These are phyloP conservation scores for Haematococcus sp. DNA, from an alignment of 139 green algal species.

Conservation along the genomic window DNA sequence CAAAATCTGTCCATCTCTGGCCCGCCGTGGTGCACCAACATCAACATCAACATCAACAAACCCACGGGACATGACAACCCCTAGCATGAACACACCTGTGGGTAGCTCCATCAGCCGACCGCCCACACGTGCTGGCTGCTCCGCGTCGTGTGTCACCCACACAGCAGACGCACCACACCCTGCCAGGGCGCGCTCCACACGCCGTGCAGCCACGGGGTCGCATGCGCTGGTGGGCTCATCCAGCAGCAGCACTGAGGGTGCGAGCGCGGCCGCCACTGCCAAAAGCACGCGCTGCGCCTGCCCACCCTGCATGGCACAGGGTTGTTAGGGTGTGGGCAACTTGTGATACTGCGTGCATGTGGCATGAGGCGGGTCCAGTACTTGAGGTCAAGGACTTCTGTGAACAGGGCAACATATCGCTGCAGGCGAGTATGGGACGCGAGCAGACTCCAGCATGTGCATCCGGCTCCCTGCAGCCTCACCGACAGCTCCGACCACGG, in stretches of 20 bases:
- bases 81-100: constrained; percentile 16
- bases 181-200: constrained; percentile 67
- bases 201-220: constrained; percentile 56
- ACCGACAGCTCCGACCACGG: constrained; percentile 79
- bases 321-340: too few relatives aligned
- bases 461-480: constrained; percentile 7
- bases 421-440: not conserved
- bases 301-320: constrained; percentile 56
- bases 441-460: not conserved
- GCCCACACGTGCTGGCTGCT: constrained; percentile 69
- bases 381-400: not conserved
- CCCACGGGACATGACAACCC: too few relatives aligned
- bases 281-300: constrained; percentile 78
- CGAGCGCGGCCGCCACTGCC: constrained; percentile 71
- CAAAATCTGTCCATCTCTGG: too few relatives aligned
- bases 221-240: constrained; percentile 77
- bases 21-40: too few relatives aligned
- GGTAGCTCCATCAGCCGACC: constrained; percentile 73
- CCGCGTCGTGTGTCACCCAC: constrained; percentile 80
- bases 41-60: too few relatives aligned
- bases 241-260: constrained; percentile 76
- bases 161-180: constrained; percentile 56
- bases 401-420: not conserved
- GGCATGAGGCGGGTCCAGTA: too few relatives aligned
- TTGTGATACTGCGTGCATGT: too few relatives aligned